Base-by-base conservation (phyloP, 73 alveolate genomes). In the Paraurostyla sp. region DNA sequence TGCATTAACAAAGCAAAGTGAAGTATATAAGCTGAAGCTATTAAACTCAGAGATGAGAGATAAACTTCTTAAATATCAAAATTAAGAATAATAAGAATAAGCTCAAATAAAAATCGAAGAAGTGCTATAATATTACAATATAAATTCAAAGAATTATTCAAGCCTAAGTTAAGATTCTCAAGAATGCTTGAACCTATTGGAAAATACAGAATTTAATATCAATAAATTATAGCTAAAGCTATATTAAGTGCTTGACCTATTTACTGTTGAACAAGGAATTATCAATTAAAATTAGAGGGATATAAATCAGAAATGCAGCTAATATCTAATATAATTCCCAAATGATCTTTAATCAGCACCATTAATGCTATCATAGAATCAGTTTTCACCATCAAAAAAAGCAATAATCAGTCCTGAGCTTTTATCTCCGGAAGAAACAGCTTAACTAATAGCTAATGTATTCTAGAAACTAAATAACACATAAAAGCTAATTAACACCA, bases 391-490 rank as follows among this genome's bases (percentile, higher is more conserved):
- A n/a, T n/a, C n/a, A n/a, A n/a, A n/a, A n/a, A n/a, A n/a, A n/a
- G n/a, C n/a, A n/a, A n/a, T n/a, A 45, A 1, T 73, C 1, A 3
- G 54, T 7, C 71, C 86, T 43, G 86, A 73, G 33, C 11, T 45
- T 1, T 43, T 73, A 43, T 73, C 86, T 6, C 86, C 86, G 20
- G 86, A 73, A 48, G 69, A 73, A 49, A 73, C 86, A 20, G 86
- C 86, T 40, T 6, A 73, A 48, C 59, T 73, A 45, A 38, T 73
- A 43, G 65, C 86, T 43, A 48, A 73, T 27, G 71, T 73, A 33
- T 73, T 73, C 71, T 45, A 73, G 46, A 73, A 50, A 46, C 27
- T 73, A 45, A 73, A 73, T 48, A 16, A 73, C 16, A 48, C 86
- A n/a, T 62, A 62, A 62, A 3, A 4, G 29, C 15, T 62, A 62